Conservation (phyloP, 176 grass and related monocot species). For the Musa itinerans region DNA sequence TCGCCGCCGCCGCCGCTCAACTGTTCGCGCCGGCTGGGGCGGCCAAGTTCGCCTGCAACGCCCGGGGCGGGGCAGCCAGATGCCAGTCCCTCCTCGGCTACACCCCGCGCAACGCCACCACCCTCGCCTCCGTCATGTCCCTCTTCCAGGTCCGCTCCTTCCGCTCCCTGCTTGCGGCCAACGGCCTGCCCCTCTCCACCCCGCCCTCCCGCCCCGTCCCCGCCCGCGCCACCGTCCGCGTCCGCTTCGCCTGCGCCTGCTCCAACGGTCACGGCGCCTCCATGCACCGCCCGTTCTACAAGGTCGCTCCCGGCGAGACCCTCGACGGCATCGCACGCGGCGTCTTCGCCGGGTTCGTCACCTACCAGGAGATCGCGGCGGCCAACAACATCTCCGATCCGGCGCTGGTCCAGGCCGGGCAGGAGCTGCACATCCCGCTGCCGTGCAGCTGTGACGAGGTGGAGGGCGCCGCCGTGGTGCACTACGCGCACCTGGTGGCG, state of each 20-base stretch:
- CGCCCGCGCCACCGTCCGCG: conserved; percentile 30
- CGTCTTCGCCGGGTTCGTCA: conserved; percentile 53
- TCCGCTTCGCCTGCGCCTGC: conserved; percentile 82
- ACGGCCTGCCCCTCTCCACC: conserved; percentile 49
- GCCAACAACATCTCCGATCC: conserved; percentile 77
- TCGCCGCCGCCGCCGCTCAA: not conserved
- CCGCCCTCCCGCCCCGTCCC: conserved; percentile 25
- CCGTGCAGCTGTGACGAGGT: conserved; percentile 95
- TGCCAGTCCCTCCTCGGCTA: conserved; percentile 80
- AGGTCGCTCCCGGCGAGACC: conserved; percentile 40
- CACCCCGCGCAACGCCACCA: conserved; percentile 57
- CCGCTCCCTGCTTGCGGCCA: conserved; percentile 57
- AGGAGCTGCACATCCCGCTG: conserved; percentile 79
- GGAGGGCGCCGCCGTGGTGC: conserved; percentile 30
- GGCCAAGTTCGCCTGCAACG: conserved; percentile 56
- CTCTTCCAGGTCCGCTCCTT: conserved; percentile 88
- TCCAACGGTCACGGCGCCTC: conserved; percentile 58
- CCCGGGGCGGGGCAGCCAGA: conserved; percentile 22
- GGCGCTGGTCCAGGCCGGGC: conserved; percentile 31
- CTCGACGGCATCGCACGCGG: conserved; percentile 49
- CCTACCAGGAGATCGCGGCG: conserved; percentile 70
- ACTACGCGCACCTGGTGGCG: conserved; percentile 50
- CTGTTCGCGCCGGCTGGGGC: not conserved
- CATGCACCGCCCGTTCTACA: conserved; percentile 57
- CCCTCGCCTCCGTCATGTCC: conserved; percentile 36